These are phyloP conservation scores for Microcyclospora pomicola DNA, from an alignment of 2,329 filamentous ascomycete genomes.

Conservation along the genomic window DNA sequence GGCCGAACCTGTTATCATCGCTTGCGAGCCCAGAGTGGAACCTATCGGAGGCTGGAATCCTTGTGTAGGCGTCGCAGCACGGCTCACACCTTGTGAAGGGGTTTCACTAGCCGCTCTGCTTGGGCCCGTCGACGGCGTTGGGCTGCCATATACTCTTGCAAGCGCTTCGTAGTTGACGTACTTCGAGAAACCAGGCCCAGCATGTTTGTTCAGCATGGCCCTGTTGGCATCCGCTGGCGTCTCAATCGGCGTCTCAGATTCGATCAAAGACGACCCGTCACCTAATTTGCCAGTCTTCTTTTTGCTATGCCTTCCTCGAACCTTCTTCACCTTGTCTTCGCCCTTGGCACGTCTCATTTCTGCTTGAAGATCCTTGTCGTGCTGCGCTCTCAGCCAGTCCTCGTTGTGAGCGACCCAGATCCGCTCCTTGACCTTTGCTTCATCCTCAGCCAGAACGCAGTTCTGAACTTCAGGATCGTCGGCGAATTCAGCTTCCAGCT, in stretches of 20 bases:
- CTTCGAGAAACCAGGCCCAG: slow-evolving; percentile 26
- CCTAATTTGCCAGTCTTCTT: slow-evolving; percentile 32
- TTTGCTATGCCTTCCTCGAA: slow-evolving; percentile 25
- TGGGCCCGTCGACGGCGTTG: background rate
- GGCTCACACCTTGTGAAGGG: slow-evolving; percentile 4
- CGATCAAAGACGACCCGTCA: slow-evolving; percentile 28
- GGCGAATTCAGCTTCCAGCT: slow-evolving; percentile 56
- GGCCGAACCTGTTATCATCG: slow-evolving; percentile 1
- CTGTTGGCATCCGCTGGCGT: slow-evolving; percentile 32
- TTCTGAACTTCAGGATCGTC: slow-evolving; percentile 77
- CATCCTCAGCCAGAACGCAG: slow-evolving; percentile 59
- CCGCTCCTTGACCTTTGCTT: slow-evolving; percentile 70
- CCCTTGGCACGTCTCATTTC: slow-evolving; percentile 10
- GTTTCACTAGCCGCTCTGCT: background rate
- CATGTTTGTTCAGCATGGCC: slow-evolving; percentile 34
- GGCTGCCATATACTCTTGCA: slow-evolving; percentile 25
- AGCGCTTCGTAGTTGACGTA: slow-evolving; percentile 35
- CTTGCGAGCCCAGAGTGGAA: too few species aligned
- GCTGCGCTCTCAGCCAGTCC: slow-evolving; percentile 77
- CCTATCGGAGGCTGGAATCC: background rate
- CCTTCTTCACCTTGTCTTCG: slow-evolving; percentile 16
- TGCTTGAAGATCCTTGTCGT: slow-evolving; percentile 56
- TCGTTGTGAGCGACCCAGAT: slow-evolving; percentile 95
- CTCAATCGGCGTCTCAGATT: slow-evolving; percentile 27
- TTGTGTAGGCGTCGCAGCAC: background rate